Evolutionary conservation across 208 protist species (phyloP).

Genomic region (Acanthamoeba healyi): DNA sequence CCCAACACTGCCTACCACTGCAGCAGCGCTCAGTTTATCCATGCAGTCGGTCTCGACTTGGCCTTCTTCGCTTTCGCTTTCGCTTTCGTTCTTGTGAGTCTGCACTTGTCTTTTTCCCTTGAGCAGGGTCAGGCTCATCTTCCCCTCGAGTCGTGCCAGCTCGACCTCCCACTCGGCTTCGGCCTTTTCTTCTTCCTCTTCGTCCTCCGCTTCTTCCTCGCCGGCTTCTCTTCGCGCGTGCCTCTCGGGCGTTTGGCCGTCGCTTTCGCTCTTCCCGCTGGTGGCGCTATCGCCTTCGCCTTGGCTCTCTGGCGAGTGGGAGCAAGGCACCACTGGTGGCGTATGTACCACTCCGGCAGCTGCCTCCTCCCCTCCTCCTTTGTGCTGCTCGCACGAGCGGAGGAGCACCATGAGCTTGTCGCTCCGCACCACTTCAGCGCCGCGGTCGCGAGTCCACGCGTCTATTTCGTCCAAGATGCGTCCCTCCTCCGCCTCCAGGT

Average conservation of each 20-base stretch:
- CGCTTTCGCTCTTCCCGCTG: not conserved
- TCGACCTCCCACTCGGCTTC: not conserved
- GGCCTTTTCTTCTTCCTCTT: not conserved
- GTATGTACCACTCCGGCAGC: too few relatives aligned
- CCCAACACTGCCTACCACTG: too few relatives aligned
- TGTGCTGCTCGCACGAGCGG: not conserved
- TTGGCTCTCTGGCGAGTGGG: too few relatives aligned
- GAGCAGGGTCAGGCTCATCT: not conserved
- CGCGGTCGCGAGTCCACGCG: not conserved
- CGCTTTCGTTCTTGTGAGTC: not conserved
- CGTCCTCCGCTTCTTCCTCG: not conserved
- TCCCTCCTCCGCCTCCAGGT: not conserved
- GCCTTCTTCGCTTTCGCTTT: not conserved
- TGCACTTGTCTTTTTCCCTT: not conserved
- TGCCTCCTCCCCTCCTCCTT: too few relatives aligned
- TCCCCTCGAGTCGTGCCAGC: not conserved
- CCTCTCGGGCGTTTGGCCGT: too few relatives aligned
- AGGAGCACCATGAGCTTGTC: not conserved
- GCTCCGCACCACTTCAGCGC: not conserved
- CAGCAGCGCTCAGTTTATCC: too few relatives aligned
- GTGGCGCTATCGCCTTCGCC: not conserved
- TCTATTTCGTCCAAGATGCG: not conserved
- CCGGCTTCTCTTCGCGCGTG: not conserved
- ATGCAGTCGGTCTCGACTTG: too few relatives aligned
- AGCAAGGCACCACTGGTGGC: too few relatives aligned